Evolutionary conservation across 78 protist species (phyloP), one percentile per base, ranked within the genome.

Genomic region (Dictyostelium intermedium): DNA sequence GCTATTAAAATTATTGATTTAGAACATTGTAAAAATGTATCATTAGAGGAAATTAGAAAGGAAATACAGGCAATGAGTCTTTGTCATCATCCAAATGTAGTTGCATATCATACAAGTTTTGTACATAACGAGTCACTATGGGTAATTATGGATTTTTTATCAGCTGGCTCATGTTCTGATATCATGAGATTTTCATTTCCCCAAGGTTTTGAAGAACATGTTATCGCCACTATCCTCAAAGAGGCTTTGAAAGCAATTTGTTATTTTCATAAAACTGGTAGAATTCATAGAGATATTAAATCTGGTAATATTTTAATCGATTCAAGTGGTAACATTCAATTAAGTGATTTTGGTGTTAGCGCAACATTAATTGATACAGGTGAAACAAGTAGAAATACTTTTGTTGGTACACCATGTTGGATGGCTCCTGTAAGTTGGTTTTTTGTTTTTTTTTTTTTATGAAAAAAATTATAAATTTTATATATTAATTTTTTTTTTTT

Each of bases 401-500:
- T 96, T 60, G 96, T 96, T 45, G 98, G 98, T 45, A 93, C 98
- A 32, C 98, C 98, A 1, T 96, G 94, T 72, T 97, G 98, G 98
- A 97, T 97, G 98, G 97, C 98, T 3, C 98, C 98, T 8, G 99
- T 80, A 80, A 37, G 70, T 80, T n/a, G n/a, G n/a, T 10, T 39
- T 14, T 23, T 9, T 10, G n/a, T 45, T 6, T 7, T 13, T 39
- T 8, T 72, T 34, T n/a, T 73, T 73, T 35, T 14, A 20, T n/a
- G 14, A 39, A 80, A 16, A n/a, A 80, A 76, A 6, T 27, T 32
- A 32, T 35, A 18, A 35, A 6, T 35, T 13, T 25, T n/a, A n/a
- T n/a, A n/a, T n/a, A n/a, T 47, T 79, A 45, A 45, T 50, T 27
- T 80, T 80, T 50, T 30, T 1, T 80, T 80, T 16, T 45, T n/a